Conservation (phyloP, 768 basidiomycete species). For the Tulasnella sp. region DNA sequence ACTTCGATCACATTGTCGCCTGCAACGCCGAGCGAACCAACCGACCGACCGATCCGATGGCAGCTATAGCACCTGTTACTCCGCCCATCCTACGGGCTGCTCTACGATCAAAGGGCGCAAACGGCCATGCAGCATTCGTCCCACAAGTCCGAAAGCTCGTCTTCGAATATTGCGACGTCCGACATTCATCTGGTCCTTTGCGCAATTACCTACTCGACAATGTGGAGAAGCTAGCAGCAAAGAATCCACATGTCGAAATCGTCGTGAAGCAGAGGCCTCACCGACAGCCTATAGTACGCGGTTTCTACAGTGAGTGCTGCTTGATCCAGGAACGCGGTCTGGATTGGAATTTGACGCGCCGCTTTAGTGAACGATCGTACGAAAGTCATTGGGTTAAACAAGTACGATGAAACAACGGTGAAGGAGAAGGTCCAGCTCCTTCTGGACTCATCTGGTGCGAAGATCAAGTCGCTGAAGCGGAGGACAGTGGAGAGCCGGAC, state of each 20-base stretch:
- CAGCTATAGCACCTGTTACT: constrained; percentile 22
- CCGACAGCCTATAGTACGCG: constrained; percentile 74
- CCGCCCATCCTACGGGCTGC: constrained; percentile 45
- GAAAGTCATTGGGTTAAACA: constrained; percentile 80
- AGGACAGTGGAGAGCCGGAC: constrained; percentile 70
- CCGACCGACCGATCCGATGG: constrained; percentile 6
- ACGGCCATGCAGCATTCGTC: constrained; percentile 69
- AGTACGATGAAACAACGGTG: constrained; percentile 68
- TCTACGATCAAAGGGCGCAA: constrained; percentile 58
- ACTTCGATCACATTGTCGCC: neutral
- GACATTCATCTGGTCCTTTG: constrained; percentile 68
- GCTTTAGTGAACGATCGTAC: constrained; percentile 73
- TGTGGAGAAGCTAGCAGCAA: constrained; percentile 58
- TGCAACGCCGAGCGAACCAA: neutral
- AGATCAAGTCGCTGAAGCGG: constrained; percentile 74
- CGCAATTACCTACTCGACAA: constrained; percentile 64
- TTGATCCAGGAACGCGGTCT: neutral
- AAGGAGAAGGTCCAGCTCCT: constrained; percentile 75
- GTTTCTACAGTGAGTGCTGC: constrained; percentile 66
- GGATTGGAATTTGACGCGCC: constrained; percentile 17
- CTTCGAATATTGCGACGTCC: constrained; percentile 81
- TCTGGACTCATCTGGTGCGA: constrained; percentile 81
- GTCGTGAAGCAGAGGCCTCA: constrained; percentile 72
- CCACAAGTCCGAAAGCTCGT: constrained; percentile 82
- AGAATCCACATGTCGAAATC: constrained; percentile 79